These are phyloP conservation scores for Termitomyces sp. DNA, from an alignment of 768 basidiomycete genomes.

Conservation along the genomic window DNA sequence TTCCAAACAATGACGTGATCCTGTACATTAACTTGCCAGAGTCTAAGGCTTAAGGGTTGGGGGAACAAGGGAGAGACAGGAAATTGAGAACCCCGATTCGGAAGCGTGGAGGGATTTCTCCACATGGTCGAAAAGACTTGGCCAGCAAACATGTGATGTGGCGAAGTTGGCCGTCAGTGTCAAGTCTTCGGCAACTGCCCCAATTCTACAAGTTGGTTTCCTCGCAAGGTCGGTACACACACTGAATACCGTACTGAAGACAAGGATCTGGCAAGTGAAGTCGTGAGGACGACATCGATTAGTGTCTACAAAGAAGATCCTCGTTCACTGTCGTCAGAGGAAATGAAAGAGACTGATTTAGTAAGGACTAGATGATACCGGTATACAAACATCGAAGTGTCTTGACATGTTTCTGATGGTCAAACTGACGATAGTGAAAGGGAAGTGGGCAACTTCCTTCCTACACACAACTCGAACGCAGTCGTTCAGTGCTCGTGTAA, in stretches of 20 bases:
- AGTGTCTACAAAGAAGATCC: not conserved
- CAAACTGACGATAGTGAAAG: not conserved
- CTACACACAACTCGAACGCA: not conserved
- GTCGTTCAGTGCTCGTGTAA: not conserved
- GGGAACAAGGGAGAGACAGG: not conserved
- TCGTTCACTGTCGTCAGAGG: not conserved
- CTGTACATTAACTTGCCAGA: not conserved
- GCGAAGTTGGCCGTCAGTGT: constrained; percentile 2
- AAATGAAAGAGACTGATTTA: not conserved
- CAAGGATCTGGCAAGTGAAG: not conserved
- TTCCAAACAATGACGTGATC: not conserved
- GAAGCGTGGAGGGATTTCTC: not conserved
- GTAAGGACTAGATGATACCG: not conserved
- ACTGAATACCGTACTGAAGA: not conserved
- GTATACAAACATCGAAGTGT: not conserved
- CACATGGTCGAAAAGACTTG: constrained; percentile 2
- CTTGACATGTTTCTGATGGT: not conserved
- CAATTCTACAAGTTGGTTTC: not conserved
- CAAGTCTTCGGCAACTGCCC: not conserved
- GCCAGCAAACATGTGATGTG: constrained; percentile 6
- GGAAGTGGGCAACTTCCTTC: not conserved
- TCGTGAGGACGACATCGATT: not conserved
- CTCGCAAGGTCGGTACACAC: not conserved
- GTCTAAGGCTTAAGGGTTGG: not conserved
- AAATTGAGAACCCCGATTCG: constrained; percentile 3